Percentiles rank a stretch among this genome's conserved stretches.
phyloP scores from a whole-genome alignment of 192 early-diverging fungal species.

The Coemansia sp. region DNA sequence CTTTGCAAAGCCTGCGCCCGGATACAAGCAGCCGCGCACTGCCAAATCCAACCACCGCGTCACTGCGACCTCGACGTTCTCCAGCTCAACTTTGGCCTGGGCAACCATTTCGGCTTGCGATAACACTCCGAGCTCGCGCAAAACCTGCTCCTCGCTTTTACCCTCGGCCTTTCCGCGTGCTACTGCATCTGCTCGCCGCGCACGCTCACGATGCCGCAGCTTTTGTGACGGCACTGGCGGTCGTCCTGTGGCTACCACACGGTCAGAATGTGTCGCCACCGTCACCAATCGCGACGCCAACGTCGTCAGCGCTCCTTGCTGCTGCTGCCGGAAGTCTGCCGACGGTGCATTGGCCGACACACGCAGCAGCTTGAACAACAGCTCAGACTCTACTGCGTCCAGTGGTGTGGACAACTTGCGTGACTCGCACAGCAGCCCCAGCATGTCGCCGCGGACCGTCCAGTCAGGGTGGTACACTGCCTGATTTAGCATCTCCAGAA shows the following conservation, averaged over 20 bases:
- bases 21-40: conserved; percentile 50
- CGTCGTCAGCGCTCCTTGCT: conserved; percentile 61
- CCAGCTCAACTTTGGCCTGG: conserved; percentile 17
- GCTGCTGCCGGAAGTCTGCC: conserved; percentile 81
- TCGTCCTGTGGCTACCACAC: conserved; percentile 29
- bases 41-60: conserved; percentile 44
- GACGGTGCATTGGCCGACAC: conserved; percentile 71
- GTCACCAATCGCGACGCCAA: conserved; percentile 63
- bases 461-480: conserved; percentile 72
- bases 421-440: conserved; percentile 81
- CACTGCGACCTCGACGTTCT: conserved; percentile 19
- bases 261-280: conserved; percentile 35
- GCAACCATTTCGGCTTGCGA: conserved; percentile 38
- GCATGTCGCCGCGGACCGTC: conserved; percentile 72
- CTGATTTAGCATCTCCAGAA: conserved; percentile 52
- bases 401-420: conserved; percentile 65
- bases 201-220: conserved; percentile 40
- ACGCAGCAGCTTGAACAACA: conserved; percentile 67
- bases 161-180: conserved; percentile 22
- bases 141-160: conserved; percentile 30
- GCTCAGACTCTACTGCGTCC: conserved; percentile 59
- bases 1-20: conserved; percentile 52
- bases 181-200: conserved; percentile 24
- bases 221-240: conserved; percentile 51
- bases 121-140: conserved; percentile 40